Conservation (phyloP, 139 green algal genomes). For the Auxenochlorella pyrenoidosa region DNA sequence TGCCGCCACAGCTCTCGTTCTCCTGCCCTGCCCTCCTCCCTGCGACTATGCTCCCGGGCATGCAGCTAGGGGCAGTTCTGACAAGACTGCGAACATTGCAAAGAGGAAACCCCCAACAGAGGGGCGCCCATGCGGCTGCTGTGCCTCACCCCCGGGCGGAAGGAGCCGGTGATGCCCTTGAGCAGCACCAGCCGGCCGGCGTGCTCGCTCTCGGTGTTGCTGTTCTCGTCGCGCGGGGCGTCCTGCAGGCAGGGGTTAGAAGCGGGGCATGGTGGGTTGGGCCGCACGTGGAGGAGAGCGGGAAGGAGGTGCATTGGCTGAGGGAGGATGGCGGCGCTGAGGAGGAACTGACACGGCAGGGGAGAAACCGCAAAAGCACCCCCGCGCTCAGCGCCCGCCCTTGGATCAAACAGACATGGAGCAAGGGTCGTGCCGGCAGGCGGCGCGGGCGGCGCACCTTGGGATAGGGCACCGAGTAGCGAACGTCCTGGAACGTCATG, state of each 20-base stretch:
- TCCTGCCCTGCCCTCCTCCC: no score
- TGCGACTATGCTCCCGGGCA: no score
- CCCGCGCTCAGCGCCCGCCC: no score
- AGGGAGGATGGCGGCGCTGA: no score
- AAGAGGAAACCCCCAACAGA: no score
- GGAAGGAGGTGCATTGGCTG: not conserved
- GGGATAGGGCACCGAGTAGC: slow-evolving; percentile 52
- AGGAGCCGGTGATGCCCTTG: slow-evolving; percentile 15
- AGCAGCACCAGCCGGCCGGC: slow-evolving; percentile 42
- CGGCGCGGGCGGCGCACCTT: not conserved
- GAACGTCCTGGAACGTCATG: slow-evolving; percentile 56
- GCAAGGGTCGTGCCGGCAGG: no score
- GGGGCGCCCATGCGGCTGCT: no score
- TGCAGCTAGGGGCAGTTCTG: no score
- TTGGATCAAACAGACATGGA: not conserved
- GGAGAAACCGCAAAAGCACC: no score
- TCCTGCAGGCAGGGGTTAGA: not conserved
- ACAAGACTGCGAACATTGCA: no score
- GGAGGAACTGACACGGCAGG: not conserved
- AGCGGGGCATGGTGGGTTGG: not conserved
- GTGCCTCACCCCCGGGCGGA: slow-evolving; percentile 29
- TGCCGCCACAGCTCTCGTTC: no score
- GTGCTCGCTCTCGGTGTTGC: slow-evolving; percentile 3
- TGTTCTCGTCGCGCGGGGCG: not conserved
- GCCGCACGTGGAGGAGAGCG: no score